Evolutionary conservation across 2,329 filamentous ascomycete species (phyloP).

Genomic region (Eurotiales sp.): DNA sequence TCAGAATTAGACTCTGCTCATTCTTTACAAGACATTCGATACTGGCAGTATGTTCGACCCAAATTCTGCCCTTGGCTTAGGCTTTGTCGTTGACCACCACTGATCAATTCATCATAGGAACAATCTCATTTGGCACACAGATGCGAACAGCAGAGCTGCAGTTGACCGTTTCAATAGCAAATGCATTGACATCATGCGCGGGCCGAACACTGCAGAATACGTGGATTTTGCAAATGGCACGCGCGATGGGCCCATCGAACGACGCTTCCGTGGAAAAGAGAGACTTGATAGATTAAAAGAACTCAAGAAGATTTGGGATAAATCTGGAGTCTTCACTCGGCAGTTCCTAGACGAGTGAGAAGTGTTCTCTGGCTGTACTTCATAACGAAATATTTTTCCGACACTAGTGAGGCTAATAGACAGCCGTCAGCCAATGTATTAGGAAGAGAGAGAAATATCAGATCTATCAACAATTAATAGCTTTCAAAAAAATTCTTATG

Average conservation of each 20-base stretch:
- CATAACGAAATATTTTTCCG: too few species aligned
- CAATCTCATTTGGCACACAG: background rate
- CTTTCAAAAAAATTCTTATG: background rate
- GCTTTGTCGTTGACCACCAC: background rate
- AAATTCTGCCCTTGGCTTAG: background rate
- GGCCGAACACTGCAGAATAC: constrained; percentile 9
- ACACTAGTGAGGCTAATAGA: background rate
- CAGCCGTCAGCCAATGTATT: background rate
- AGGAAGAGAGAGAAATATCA: background rate
- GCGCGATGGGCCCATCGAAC: constrained; percentile 9
- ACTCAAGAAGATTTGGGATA: constrained; percentile 1
- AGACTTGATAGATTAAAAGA: background rate
- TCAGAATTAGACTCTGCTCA: background rate
- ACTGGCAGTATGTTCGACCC: constrained; percentile 1
- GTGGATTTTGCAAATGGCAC: constrained; percentile 13
- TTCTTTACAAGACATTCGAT: background rate
- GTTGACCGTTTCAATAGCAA: background rate
- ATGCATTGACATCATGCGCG: constrained; percentile 10
- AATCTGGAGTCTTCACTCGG: background rate
- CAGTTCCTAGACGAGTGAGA: background rate
- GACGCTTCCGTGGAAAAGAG: constrained; percentile 4
- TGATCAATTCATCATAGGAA: background rate
- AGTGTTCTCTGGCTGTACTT: background rate
- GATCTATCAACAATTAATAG: background rate
- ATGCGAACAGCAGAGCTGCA: background rate